phyloP scores from a whole-genome alignment of 1,139 yeast genomes.

The Hemisphaericaspora xylanilytica region DNA sequence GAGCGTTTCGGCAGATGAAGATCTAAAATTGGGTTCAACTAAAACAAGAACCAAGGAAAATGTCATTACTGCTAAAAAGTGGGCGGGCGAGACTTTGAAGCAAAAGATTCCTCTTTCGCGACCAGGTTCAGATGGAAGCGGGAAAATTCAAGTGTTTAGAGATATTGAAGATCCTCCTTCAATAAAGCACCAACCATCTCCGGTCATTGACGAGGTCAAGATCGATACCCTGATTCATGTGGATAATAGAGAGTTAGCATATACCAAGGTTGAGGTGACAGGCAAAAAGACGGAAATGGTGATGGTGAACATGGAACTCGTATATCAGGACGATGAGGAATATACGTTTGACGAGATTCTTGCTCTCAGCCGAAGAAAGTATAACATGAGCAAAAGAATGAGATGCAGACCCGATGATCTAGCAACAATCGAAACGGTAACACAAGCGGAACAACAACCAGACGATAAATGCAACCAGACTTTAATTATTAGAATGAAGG shows the following conservation, averaged over 20 bases:
- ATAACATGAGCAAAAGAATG: no score
- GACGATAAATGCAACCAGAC: no score
- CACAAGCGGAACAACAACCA: no score
- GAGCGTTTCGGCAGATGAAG: conserved; percentile 18
- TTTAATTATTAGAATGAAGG: conserved; percentile 34
- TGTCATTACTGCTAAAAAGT: conserved; percentile 51
- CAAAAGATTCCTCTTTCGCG: conserved; percentile 25
- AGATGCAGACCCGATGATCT: no score
- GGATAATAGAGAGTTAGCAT: conserved; percentile 25
- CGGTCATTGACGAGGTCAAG: background rate
- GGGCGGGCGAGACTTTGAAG: conserved; percentile 62
- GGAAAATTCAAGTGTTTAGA: conserved; percentile 21
- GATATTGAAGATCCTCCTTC: conserved; percentile 6
- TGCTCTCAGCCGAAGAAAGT: conserved; percentile 7
- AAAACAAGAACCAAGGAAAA: conserved; percentile 66
- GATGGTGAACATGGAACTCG: conserved; percentile 56
- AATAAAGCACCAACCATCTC: background rate
- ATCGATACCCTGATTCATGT: conserved; percentile 6
- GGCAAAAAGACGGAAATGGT: conserved; percentile 68
- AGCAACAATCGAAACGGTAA: no score
- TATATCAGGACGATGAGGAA: conserved; percentile 45
- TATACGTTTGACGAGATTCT: conserved; percentile 63
- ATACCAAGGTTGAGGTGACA: conserved; percentile 48
- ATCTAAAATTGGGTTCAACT: conserved; percentile 44
- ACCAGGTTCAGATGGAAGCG: background rate